phyloP scores from a whole-genome alignment of 768 basidiomycete genomes.

The Lactifluus hygrophoroides region DNA sequence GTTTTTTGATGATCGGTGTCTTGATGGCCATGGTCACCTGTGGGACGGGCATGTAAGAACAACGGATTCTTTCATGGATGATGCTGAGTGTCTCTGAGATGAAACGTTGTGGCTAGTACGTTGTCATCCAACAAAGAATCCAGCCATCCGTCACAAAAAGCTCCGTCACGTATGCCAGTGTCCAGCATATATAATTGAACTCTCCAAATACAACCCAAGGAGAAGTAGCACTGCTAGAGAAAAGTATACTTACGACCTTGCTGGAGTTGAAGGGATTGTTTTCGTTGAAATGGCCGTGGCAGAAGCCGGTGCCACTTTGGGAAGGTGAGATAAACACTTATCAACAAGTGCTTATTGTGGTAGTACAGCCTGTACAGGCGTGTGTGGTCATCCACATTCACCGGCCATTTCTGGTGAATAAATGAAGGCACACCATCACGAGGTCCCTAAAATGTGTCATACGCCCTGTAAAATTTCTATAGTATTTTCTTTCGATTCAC shows the following conservation, averaged over 20 bases:
- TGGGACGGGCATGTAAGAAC: slow-evolving; percentile 4
- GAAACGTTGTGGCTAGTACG: background rate
- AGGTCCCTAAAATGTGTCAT: background rate
- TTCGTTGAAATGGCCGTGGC: slow-evolving; percentile 1
- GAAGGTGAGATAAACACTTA: slow-evolving; percentile 14
- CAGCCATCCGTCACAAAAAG: slow-evolving; percentile 21
- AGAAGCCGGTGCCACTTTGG: background rate
- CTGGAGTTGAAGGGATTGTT: slow-evolving; percentile 37
- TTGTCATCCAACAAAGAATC: slow-evolving; percentile 2
- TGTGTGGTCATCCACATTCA: too few species aligned
- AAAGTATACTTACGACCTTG: slow-evolving; percentile 44
- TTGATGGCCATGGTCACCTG: slow-evolving; percentile 29
- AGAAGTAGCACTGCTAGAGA: slow-evolving; percentile 18
- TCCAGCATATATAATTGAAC: background rate
- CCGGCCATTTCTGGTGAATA: background rate
- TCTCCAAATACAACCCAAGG: background rate
- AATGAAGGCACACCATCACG: background rate
- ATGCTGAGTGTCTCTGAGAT: background rate
- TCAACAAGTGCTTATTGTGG: slow-evolving; percentile 14
- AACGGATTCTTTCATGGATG: background rate
- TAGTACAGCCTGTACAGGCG: too few species aligned
- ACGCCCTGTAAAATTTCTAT: background rate
- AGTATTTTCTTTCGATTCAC: background rate
- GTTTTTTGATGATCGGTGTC: slow-evolving; percentile 87
- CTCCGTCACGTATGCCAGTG: background rate